These are phyloP conservation scores for Cornus suecica DNA, from an alignment of 148 eudicot species.

Conservation along the genomic window DNA sequence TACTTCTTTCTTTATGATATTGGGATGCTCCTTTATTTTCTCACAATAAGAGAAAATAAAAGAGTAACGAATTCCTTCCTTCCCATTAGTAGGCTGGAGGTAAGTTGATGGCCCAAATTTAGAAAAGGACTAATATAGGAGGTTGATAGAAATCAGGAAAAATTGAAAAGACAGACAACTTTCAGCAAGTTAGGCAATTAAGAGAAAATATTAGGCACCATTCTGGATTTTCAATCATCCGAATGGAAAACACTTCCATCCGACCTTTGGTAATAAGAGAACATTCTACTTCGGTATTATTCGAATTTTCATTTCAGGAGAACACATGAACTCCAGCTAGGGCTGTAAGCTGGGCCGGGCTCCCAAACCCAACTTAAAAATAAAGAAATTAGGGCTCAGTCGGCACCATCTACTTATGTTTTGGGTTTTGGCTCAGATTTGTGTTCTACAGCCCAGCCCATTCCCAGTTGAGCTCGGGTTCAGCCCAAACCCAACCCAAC, in stretches of 20 bases:
- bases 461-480: too few species aligned
- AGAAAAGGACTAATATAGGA: neutral
- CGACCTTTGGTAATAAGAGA: neutral
- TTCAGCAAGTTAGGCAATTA: neutral
- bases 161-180: too few species aligned
- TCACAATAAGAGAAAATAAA: neutral
- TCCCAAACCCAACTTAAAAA: too few species aligned
- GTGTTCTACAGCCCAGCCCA: too few species aligned
- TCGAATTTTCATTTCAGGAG: neutral
- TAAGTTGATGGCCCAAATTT: conserved; percentile 1
- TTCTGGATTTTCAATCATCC: neutral
- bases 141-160: neutral
- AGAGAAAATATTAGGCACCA: neutral
- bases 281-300: neutral
- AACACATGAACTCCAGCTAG: too few species aligned
- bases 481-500: too few species aligned
- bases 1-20: neutral
- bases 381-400: too few species aligned
- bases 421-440: too few species aligned
- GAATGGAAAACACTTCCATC: neutral
- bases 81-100: too few species aligned
- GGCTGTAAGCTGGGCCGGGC: too few species aligned
- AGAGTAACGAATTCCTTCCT: too few species aligned
- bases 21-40: neutral
- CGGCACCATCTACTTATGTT: too few species aligned